phyloP scores from a whole-genome alignment of 805 yeast genomes.

The Candida xyloterini region DNA sequence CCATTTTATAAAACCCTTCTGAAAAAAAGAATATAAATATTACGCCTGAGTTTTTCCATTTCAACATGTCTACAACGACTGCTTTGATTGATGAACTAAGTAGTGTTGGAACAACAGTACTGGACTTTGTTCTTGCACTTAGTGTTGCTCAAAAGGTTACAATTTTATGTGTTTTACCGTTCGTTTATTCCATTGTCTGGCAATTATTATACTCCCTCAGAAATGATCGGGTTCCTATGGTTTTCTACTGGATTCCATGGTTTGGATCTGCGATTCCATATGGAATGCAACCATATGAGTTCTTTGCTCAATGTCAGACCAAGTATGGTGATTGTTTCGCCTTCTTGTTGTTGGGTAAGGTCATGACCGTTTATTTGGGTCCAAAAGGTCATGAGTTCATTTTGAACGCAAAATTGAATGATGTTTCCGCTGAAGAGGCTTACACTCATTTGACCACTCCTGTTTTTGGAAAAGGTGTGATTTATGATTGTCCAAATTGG shows the following conservation, averaged over 20 bases:
- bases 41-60: not conserved
- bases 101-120: not conserved
- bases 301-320: conserved; percentile 72
- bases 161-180: conserved; percentile 48
- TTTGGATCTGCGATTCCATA: conserved; percentile 85
- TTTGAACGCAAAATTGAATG: conserved; percentile 81
- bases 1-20: conserved; percentile 4
- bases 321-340: conserved; percentile 93
- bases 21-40: conserved; percentile 3
- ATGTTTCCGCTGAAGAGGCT: conserved; percentile 95
- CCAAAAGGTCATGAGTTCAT: conserved; percentile 98
- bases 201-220: conserved; percentile 69
- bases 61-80: conserved; percentile 28
- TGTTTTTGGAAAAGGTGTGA: conserved; percentile 95
- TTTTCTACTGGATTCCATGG: conserved; percentile 93
- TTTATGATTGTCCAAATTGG: conserved; percentile 92
- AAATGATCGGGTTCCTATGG: conserved; percentile 84
- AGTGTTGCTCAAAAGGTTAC: conserved; percentile 29
- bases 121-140: conserved; percentile 19
- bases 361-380: conserved; percentile 93
- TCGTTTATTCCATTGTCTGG: conserved; percentile 61
- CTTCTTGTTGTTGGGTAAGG: conserved; percentile 82
- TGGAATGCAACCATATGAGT: conserved; percentile 92
- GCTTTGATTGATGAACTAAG: conserved; percentile 21
- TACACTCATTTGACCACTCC: conserved; percentile 98